These are phyloP conservation scores for Chlamydomonas reinhardtii DNA, from an alignment of 163 green algal species.

Conservation along the genomic window DNA sequence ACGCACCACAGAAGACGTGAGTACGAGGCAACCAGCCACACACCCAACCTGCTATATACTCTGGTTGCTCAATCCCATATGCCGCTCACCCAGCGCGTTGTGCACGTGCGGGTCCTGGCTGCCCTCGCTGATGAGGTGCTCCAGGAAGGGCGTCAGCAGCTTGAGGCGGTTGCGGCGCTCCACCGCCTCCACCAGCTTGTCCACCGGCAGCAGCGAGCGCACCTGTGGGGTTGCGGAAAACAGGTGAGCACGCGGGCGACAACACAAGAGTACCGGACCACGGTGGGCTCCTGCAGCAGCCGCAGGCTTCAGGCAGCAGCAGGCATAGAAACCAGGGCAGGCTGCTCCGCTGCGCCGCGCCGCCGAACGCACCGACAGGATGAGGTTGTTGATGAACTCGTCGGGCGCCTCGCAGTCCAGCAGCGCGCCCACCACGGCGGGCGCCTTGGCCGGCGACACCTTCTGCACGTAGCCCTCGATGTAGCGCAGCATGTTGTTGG, in stretches of 20 bases:
- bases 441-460: conserved; percentile 84
- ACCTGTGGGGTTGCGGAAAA: too few species aligned
- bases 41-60: too few species aligned
- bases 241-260: background rate
- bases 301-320: too few species aligned
- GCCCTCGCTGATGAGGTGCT: conserved; percentile 96
- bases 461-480: conserved; percentile 99
- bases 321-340: too few species aligned
- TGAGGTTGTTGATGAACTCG: conserved; percentile 98
- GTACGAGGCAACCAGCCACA: too few species aligned
- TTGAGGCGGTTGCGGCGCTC: conserved; percentile 93
- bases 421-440: conserved; percentile 91
- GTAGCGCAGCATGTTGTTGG: conserved; percentile 98
- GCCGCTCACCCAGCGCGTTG: conserved; percentile 90
- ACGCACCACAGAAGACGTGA: too few species aligned
- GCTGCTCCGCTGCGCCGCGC: too few species aligned
- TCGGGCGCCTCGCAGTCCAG: conserved; percentile 96
- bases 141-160: conserved; percentile 96
- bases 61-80: too few species aligned
- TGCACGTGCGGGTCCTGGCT: conserved; percentile 86
- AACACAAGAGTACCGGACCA: too few species aligned
- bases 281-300: too few species aligned
- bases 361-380: conserved; percentile 94
- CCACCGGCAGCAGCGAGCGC: conserved; percentile 94
- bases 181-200: conserved; percentile 92